Percentiles rank a stretch among this genome's conserved stretches.
phyloP scores from a whole-genome alignment of 306 rosid genomes.

The Malus sylvestris region DNA sequence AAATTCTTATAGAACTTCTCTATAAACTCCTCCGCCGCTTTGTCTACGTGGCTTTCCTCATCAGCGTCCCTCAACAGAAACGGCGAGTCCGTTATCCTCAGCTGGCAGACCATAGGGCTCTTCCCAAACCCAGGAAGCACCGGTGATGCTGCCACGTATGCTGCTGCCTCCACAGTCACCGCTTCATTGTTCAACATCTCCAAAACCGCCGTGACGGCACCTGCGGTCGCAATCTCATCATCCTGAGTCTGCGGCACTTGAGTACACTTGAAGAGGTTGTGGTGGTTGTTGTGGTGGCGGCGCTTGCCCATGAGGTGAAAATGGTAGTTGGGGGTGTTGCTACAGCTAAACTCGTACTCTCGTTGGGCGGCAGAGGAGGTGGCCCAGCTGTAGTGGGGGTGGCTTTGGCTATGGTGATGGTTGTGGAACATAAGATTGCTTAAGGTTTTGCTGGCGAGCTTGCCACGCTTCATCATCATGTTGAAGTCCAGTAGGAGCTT shows the following conservation, averaged over 20 bases:
- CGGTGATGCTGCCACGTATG: conserved; percentile 39
- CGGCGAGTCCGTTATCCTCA: conserved; percentile 92
- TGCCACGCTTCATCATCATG: conserved; percentile 72
- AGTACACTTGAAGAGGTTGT: conserved; percentile 38
- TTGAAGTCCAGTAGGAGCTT: conserved; percentile 58
- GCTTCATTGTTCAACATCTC: conserved; percentile 42
- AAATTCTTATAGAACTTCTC: conserved; percentile 61
- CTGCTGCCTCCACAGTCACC: background rate
- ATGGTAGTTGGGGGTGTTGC: conserved; percentile 55
- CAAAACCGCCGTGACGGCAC: conserved; percentile 34
- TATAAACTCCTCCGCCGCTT: conserved; percentile 81
- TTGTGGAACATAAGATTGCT: conserved; percentile 57
- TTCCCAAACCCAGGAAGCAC: conserved; percentile 43
- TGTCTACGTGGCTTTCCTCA: conserved; percentile 49
- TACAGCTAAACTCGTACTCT: conserved; percentile 94
- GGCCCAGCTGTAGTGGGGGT: conserved; percentile 7
- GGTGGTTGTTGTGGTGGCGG: conserved; percentile 29
- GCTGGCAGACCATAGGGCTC: conserved; percentile 56
- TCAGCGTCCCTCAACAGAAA: conserved; percentile 53
- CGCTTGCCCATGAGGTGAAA: conserved; percentile 35
- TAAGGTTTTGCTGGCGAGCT: conserved; percentile 77
- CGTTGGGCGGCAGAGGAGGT: conserved; percentile 18
- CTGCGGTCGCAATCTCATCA: conserved; percentile 39
- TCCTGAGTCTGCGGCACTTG: conserved; percentile 44
- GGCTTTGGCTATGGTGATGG: conserved; percentile 17